Percentiles rank a stretch among this genome's conserved stretches.
Conservation (phyloP, 768 basidiomycete species). For the Termitomyces sp. region DNA sequence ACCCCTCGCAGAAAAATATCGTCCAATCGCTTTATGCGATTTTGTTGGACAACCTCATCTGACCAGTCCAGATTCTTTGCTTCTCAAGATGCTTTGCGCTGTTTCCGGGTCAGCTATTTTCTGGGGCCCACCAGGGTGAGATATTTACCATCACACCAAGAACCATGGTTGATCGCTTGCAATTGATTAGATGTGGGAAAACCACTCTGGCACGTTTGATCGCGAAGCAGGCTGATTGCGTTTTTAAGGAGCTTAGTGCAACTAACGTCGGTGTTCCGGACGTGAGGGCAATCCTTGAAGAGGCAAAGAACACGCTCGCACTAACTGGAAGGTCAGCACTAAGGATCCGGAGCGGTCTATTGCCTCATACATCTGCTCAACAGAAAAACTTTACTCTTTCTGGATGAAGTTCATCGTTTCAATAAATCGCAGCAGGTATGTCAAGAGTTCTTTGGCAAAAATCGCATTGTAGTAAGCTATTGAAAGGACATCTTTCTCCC, state of each 20-base stretch:
- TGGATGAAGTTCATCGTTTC: slow-evolving; percentile 84
- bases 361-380: slow-evolving; percentile 3
- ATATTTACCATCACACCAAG: background rate
- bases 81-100: slow-evolving; percentile 46
- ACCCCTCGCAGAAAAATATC: slow-evolving; percentile 69
- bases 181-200: slow-evolving; percentile 52
- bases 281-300: slow-evolving; percentile 68
- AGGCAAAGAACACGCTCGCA: slow-evolving; percentile 61
- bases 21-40: slow-evolving; percentile 58
- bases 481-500: slow-evolving; percentile 74
- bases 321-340: slow-evolving; percentile 54
- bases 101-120: slow-evolving; percentile 61
- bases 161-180: background rate
- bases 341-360: background rate
- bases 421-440: slow-evolving; percentile 64
- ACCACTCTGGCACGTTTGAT: slow-evolving; percentile 74
- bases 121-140: slow-evolving; percentile 73
- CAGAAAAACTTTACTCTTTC: slow-evolving; percentile 72
- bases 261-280: slow-evolving; percentile 66
- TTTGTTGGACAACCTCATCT: slow-evolving; percentile 72
- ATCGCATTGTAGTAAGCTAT: background rate
- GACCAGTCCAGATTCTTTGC: slow-evolving; percentile 48
- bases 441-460: background rate
- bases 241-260: slow-evolving; percentile 77
- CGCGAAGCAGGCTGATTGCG: slow-evolving; percentile 49